Base-by-base conservation (phyloP, 1,139 yeast species). In the Magnusiomyces magnusii region DNA sequence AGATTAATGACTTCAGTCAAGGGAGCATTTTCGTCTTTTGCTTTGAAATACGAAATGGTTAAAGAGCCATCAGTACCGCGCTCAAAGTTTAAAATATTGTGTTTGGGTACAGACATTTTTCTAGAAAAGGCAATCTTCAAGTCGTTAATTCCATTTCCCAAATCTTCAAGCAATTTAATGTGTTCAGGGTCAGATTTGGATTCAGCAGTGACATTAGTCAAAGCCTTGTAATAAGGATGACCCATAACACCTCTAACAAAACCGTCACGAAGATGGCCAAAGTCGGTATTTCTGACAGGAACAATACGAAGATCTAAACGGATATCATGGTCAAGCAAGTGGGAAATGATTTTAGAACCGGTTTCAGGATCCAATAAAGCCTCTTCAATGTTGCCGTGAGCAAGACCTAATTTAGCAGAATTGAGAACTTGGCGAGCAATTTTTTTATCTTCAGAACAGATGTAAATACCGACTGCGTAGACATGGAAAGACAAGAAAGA, bases 261-360 rank as follows among this genome's bases (percentile, higher is more conserved):
- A 0, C 98, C 98, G 69, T 93, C 98, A 66, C 87, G 82, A 70
- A 93, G 74, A 71, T 93, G 98, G 63, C 83, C 83, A 72, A 87
- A 89, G 71, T 92, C 97, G 1, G 98, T 92, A 70, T 87, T 89
- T 68, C 96, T 80, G 13, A 87, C 85, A 0, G 99, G 97, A 23
- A 87, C 85, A 63, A 93, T 85, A 63, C 96, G 78, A 42, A 90
- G 84, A 54, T 84, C 76, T 65, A 90, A 78, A 60, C 83, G 79
- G 25, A 87, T 80, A 13, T 84, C 82, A n/a, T 80, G 73, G 53
- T 80, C 82, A 53, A 90, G 71, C 53, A 91, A 73, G 57, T 78
- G 76, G 25, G 80, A 77, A 27, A 89, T 71, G 25, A 88, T 69
- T 2, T 79, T 76, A 9, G 77, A 75, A 1, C 95, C 81, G 60